These are phyloP conservation scores for Trypanosoma vivax DNA, from an alignment of 208 protist genomes.

Conservation along the genomic window DNA sequence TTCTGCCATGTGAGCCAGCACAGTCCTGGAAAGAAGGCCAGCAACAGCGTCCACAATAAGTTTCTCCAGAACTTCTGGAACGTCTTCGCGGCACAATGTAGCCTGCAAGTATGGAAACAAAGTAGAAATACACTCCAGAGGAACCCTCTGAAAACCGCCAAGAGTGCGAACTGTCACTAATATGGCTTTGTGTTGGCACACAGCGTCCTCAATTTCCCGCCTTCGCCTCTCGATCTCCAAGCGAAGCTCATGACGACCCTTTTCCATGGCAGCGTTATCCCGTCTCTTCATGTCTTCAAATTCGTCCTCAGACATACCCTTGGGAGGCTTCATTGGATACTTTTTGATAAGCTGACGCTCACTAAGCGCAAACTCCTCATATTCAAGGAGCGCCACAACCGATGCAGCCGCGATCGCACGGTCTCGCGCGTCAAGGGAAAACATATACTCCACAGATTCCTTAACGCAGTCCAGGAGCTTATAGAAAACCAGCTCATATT, in stretches of 20 bases:
- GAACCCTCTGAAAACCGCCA: constrained; percentile 56
- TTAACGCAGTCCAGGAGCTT: constrained; percentile 31
- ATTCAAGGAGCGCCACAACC: constrained; percentile 32
- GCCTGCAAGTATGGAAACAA: constrained; percentile 62
- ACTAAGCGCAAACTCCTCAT: constrained; percentile 49
- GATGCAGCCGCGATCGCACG: constrained; percentile 65
- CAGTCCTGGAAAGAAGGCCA: constrained; percentile 50
- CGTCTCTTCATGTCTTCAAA: constrained; percentile 74
- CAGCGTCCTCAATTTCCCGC: constrained; percentile 20
- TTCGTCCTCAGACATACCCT: constrained; percentile 80
- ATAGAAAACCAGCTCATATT: constrained; percentile 29
- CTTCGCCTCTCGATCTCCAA: constrained; percentile 53
- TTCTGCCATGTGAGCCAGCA: constrained; percentile 49
- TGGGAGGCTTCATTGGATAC: constrained; percentile 71
- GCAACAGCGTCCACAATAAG: constrained; percentile 57
- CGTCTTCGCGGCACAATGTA: constrained; percentile 24
- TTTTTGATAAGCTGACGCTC: constrained; percentile 73
- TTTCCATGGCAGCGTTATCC: constrained; percentile 65
- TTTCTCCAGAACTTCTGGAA: constrained; percentile 35
- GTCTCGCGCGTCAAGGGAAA: constrained; percentile 49
- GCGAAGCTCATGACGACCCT: constrained; percentile 58
- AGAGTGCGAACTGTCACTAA: constrained; percentile 63
- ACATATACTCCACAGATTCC: constrained; percentile 45
- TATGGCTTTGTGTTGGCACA: constrained; percentile 41
- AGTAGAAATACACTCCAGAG: constrained; percentile 36